Base-by-base conservation (phyloP, 805 yeast genomes). In the Trichomonascus vanleenenianus region DNA sequence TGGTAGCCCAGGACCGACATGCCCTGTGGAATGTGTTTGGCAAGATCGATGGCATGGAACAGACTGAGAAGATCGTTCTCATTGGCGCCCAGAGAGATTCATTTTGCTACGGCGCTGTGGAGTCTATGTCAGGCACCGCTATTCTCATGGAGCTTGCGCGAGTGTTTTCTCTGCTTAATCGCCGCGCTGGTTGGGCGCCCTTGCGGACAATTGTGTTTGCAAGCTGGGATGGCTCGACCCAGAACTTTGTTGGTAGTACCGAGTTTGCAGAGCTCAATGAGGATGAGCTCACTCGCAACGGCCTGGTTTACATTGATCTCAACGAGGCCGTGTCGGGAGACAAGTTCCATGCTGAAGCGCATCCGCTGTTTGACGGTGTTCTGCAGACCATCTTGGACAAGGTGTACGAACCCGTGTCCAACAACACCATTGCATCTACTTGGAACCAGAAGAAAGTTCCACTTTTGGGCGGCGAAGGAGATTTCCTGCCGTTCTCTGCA, bases 31-130 rank as follows among this genome's bases (percentile, higher is more conserved):
- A 88, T 57, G 78, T 89, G 1, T 59, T 86, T 22, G 95, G 91
- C 1, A 75, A 81, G 39, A 77, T 89, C 18, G 72, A 74, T 30
- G 97, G 97, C 10, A 67, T 80, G 40, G 97, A 91, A 58, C 95
- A 86, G 63, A 67, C 70, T 16, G 85, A 78, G 16, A 74, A 77
- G 52, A 86, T 85, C 0, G 65, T 91, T 3, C 69, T 89, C 2
- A 76, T 91, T 46, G 96, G 95, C 0, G 88, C 96, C 0, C 75
- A 83, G 3, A 69, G 96, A 53, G 96, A 88, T 58, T 70, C 95
- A 0, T 67, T 79, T 19, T 78, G 87, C 50, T 74, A 67, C 53
- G 97, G 96, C n/a, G 80, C 94, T 0, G 64, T 75, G 2, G 71
- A 76, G 30, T 79, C 88, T 7, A 76, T 78, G 52, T 79, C 94